Percentiles rank a stretch among this genome's conserved stretches.
These are phyloP conservation scores for Galerina sulciceps DNA, from an alignment of 768 basidiomycete species.

Conservation along the genomic window DNA sequence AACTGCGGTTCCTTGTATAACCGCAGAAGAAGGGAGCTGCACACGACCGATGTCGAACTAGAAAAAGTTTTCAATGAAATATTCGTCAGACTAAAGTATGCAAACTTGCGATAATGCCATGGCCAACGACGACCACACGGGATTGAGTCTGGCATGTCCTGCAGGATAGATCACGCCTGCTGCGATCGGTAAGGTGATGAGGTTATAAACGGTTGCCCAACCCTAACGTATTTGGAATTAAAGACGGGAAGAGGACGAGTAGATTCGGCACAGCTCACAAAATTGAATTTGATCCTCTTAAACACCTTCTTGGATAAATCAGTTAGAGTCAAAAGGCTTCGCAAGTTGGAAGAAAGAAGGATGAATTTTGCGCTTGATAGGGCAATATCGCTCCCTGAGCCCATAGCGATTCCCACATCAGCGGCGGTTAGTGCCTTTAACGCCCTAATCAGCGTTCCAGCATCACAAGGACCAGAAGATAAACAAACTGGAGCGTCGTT, in stretches of 20 bases:
- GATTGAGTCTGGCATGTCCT: conserved; percentile 63
- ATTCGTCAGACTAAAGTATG: no score
- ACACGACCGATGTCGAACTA: conserved; percentile 67
- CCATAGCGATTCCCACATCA: conserved; percentile 67
- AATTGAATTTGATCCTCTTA: conserved; percentile 74
- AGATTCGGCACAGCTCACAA: conserved; percentile 46
- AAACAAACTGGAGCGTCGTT: conserved; percentile 55
- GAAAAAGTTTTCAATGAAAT: background rate
- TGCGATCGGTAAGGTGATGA: conserved; percentile 71
- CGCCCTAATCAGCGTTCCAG: background rate
- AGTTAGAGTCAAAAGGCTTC: conserved; percentile 59
- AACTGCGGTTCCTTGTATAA: conserved; percentile 43
- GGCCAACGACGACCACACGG: conserved; percentile 81
- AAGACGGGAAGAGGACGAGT: background rate
- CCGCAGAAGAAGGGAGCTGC: conserved; percentile 62
- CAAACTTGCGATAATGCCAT: conserved; percentile 75
- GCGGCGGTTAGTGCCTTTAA: conserved; percentile 53
- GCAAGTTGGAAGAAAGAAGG: conserved; percentile 70
- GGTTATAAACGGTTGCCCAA: conserved; percentile 76
- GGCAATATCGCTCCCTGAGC: conserved; percentile 75
- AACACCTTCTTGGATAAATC: conserved; percentile 69
- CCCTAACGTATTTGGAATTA: conserved; percentile 33
- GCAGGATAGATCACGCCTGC: conserved; percentile 79
- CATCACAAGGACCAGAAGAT: background rate
- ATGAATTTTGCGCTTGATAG: conserved; percentile 83